Percentiles rank a stretch among this genome's conserved stretches.
phyloP scores from a whole-genome alignment of 2,329 filamentous ascomycete species.

The Fusarium euwallaceae region DNA sequence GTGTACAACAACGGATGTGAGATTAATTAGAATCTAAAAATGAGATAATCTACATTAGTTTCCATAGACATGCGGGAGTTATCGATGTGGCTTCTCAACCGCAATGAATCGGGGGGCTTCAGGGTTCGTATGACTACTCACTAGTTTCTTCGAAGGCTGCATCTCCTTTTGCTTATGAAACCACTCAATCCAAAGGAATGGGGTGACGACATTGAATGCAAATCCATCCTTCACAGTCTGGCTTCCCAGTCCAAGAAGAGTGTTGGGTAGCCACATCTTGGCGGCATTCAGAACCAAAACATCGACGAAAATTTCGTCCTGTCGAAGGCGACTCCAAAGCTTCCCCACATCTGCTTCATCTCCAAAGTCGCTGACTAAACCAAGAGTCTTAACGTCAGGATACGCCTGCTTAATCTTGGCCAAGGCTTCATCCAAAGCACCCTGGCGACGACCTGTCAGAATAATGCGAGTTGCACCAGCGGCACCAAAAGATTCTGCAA shows the following conservation, averaged over 20 bases:
- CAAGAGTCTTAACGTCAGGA: not conserved
- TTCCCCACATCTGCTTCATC: not conserved
- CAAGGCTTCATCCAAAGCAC: not conserved
- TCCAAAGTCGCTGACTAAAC: not conserved
- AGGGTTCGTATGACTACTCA: not conserved
- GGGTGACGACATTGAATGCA: constrained; percentile 4
- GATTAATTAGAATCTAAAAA: not conserved
- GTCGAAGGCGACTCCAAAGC: not conserved
- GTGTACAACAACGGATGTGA: not conserved
- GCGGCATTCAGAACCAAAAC: constrained; percentile 6
- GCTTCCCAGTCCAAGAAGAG: constrained; percentile 4
- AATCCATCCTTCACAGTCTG: constrained; percentile 5
- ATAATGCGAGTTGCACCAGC: constrained; percentile 55
- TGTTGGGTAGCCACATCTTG: constrained; percentile 7
- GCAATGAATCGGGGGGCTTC: not conserved
- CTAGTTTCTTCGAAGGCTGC: not conserved
- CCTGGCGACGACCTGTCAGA: constrained; percentile 48
- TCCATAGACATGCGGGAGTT: not conserved
- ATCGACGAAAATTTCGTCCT: constrained; percentile 5
- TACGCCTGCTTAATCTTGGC: not conserved
- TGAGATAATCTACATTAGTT: not conserved
- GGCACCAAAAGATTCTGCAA: constrained; percentile 66
- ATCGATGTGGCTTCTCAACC: not conserved
- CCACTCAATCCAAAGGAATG: not conserved
- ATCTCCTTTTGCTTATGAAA: not conserved